Evolutionary conservation across 805 yeast genomes (phyloP), one percentile per base, ranked within the genome.

Genomic region (Monosporozyma solicola): DNA sequence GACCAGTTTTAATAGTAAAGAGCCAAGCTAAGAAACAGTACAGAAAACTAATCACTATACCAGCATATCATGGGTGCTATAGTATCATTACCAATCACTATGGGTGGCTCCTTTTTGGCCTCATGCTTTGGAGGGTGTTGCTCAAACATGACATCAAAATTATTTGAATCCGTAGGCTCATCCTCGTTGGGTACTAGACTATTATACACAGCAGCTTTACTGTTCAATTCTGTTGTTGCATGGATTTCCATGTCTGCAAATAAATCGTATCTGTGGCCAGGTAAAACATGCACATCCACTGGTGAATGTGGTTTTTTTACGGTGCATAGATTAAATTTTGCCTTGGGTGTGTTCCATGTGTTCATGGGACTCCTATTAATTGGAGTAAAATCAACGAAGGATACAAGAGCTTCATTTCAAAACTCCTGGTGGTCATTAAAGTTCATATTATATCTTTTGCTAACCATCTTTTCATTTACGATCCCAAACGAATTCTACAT

Each of bases 401-500:
- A 89, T 65, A 85, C 91, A 22, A 76, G 97, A 46, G 84, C 94
- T 0, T 80, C 78, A 24, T 76, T 94, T 46, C 99, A 94, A 67
- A 94, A 95, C 67, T 95, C 96, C 3, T 85, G 80, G 74, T 94
- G 99, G 99, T 79, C 84, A 46, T 63, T 83, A 48, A 94, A 94
- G 69, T 68, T 88, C 10, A 61, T 82, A 8, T 68, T 75, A 3
- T 85, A 91, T 82, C 52, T 79, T 16, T 62, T 72, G 3, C 72
- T 89, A 16, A 70, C 84, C 3, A 74, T 81, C 6, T 55, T 81
- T 4, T 78, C 91, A 41, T 94, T 89, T 68, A 66, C 87, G 52
- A 80, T 94, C 48, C 97, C 98, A 0, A 97, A 95, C 62, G 74
- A 73, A 24, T 92, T 94, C 66, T 94, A 85, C 68, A 78, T 91